These are phyloP conservation scores for Forsythia viridissima DNA, from an alignment of 257 asterid species.

Conservation along the genomic window DNA sequence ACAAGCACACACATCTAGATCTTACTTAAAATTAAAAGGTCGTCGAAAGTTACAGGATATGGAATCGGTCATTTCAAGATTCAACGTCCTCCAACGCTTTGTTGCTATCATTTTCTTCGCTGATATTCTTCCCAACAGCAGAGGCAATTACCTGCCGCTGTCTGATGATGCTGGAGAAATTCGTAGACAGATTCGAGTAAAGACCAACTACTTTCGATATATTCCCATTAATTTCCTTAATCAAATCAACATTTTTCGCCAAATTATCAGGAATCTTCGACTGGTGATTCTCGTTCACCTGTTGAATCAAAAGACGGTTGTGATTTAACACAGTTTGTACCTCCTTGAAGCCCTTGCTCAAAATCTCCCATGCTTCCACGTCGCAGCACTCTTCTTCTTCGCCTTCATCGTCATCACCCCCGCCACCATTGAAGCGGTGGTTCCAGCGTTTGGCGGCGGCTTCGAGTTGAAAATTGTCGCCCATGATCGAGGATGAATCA, in stretches of 20 bases:
- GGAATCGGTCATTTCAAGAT: constrained; percentile 22
- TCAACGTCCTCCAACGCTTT: constrained; percentile 9
- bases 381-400: constrained; percentile 38
- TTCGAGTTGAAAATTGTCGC: constrained; percentile 30
- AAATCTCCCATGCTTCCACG: constrained; percentile 53
- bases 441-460: constrained; percentile 9
- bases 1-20: background rate
- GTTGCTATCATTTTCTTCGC: background rate
- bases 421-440: background rate
- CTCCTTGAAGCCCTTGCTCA: constrained; percentile 50
- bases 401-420: constrained; percentile 14
- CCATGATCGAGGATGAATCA: constrained; percentile 36
- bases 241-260: constrained; percentile 57
- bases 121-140: background rate
- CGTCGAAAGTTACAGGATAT: constrained; percentile 24
- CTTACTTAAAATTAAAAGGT: background rate
- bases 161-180: constrained; percentile 44
- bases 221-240: constrained; percentile 62
- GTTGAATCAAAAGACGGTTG: constrained; percentile 63
- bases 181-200: constrained; percentile 58
- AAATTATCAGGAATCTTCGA: constrained; percentile 55
- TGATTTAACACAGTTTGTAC: constrained; percentile 62
- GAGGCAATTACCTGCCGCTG: constrained; percentile 29
- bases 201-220: constrained; percentile 48
- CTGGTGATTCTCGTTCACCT: constrained; percentile 66